Evolutionary conservation across 2,329 filamentous ascomycete genomes (phyloP).

Genomic region (Phialophora verrucosa): DNA sequence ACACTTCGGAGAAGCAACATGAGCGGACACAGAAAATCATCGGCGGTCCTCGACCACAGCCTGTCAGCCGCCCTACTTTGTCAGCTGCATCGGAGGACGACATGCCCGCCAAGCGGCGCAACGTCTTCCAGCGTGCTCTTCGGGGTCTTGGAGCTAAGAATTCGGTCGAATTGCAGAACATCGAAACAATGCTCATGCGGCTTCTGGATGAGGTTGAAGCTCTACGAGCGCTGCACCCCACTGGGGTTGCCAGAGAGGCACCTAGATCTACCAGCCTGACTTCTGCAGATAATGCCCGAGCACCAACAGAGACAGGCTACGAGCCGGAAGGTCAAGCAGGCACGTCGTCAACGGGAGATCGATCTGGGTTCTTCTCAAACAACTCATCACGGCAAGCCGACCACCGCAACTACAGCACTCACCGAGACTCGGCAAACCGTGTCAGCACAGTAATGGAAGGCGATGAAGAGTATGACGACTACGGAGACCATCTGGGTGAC

Average conservation of each 20-base stretch:
- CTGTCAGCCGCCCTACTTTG: slow-evolving; percentile 64
- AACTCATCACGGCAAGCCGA: slow-evolving; percentile 44
- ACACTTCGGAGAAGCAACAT: slow-evolving; percentile 83
- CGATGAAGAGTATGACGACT: slow-evolving; percentile 66
- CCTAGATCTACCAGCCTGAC: slow-evolving; percentile 58
- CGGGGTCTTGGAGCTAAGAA: slow-evolving; percentile 89
- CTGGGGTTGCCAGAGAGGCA: slow-evolving; percentile 41
- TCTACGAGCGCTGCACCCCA: slow-evolving; percentile 66
- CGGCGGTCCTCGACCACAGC: slow-evolving; percentile 83
- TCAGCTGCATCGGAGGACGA: slow-evolving; percentile 62
- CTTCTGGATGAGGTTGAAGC: slow-evolving; percentile 90
- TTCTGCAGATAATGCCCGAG: slow-evolving; percentile 72
- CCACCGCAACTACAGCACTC: slow-evolving; percentile 55
- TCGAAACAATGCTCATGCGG: slow-evolving; percentile 90
- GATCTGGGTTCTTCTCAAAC: slow-evolving; percentile 76
- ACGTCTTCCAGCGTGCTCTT: slow-evolving; percentile 91
- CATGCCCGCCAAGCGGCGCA: slow-evolving; percentile 78
- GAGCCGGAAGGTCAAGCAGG: slow-evolving; percentile 82
- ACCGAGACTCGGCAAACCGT: slow-evolving; percentile 71
- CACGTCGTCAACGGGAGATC: slow-evolving; percentile 71
- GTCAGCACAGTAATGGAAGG: slow-evolving; percentile 89
- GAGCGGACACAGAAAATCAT: slow-evolving; percentile 84
- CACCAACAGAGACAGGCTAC: slow-evolving; percentile 75
- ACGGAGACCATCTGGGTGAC: slow-evolving; percentile 26
- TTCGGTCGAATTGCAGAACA: slow-evolving; percentile 82